These are phyloP conservation scores for Ramicandelaber brevisporus DNA, from an alignment of 192 early-diverging fungal genomes.

Conservation along the genomic window DNA sequence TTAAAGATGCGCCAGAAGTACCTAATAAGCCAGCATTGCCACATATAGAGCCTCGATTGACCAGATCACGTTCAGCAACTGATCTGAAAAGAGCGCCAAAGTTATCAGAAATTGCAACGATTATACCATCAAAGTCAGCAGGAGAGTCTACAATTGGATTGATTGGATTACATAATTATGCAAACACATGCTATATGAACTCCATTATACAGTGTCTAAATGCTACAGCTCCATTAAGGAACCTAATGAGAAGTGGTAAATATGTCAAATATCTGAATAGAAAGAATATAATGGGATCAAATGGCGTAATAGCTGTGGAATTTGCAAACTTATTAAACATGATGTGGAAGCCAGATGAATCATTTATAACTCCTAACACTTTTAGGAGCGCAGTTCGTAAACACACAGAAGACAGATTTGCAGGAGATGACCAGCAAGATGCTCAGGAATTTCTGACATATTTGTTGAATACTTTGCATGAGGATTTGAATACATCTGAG, in stretches of 20 bases:
- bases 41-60: too few relatives aligned
- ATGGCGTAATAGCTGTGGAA: constrained; percentile 41
- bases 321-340: constrained; percentile 52
- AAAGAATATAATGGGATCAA: constrained; percentile 38
- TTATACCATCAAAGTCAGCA: too few relatives aligned
- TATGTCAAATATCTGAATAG: constrained; percentile 35
- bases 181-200: constrained; percentile 76
- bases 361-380: constrained; percentile 50
- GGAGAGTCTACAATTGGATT: constrained; percentile 25
- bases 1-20: too few relatives aligned
- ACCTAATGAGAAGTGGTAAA: constrained; percentile 38
- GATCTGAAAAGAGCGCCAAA: not conserved
- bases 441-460: constrained; percentile 87
- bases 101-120: not conserved
- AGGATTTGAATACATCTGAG: constrained; percentile 54
- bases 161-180: constrained; percentile 51
- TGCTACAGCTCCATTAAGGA: constrained; percentile 35
- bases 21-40: too few relatives aligned
- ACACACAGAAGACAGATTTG: constrained; percentile 60
- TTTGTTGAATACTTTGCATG: constrained; percentile 73
- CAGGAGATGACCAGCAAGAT: constrained; percentile 82
- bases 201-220: constrained; percentile 54
- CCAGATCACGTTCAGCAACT: not conserved
- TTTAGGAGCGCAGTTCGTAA: constrained; percentile 52
- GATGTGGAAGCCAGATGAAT: constrained; percentile 65